Base-by-base conservation (phyloP, 164 flowering plant species). In the Umbilicus rupestris region DNA sequence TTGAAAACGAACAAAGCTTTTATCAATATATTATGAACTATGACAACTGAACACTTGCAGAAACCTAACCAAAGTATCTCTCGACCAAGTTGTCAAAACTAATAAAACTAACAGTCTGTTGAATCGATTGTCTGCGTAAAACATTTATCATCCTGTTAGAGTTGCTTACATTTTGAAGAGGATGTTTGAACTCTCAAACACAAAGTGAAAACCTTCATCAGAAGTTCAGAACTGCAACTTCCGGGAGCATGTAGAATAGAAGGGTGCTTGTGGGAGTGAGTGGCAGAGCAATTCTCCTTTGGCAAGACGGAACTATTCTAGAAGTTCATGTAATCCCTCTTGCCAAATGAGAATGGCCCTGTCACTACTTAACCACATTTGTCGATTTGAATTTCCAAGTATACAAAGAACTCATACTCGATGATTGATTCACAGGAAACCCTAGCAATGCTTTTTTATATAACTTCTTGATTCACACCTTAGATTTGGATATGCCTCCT, bases 241-340 rank as follows among this genome's bases (percentile, higher is more conserved):
- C 31, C 33, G 14, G 29, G 60, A 55, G 33, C 60, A 28, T 55
- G 60, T 26, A 55, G 31, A 22, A 55, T 26, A 28, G 17, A 14
- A 12, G 76, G 71, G 77, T 39, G 66, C 33, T 55, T 55, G 60
- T 22, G 19, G 60, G 60, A 67, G 47, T 60, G 77, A 80, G 80
- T 84, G 73, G 79, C 87, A 82, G 84, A 84, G 81, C 85, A 84
- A 80, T 73, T 83, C 84, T 83, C 83, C 83, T 80, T 78, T 80
- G 83, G 79, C 79, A 68, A 68, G 33, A 26, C 60, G 15, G 60
- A 55, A 69, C 3, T 55, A 55, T 55, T 33, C 60, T 14, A 12
- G 12, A 49, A 73, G 14, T 52, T 46, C 24, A 46, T 39, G 57
- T 70, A 73, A 64, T 39, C 58, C 50, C 24, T 65, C 50, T 68